Evolutionary conservation across 345 rosid species (phyloP).

Genomic region (Citrus reticulata): DNA sequence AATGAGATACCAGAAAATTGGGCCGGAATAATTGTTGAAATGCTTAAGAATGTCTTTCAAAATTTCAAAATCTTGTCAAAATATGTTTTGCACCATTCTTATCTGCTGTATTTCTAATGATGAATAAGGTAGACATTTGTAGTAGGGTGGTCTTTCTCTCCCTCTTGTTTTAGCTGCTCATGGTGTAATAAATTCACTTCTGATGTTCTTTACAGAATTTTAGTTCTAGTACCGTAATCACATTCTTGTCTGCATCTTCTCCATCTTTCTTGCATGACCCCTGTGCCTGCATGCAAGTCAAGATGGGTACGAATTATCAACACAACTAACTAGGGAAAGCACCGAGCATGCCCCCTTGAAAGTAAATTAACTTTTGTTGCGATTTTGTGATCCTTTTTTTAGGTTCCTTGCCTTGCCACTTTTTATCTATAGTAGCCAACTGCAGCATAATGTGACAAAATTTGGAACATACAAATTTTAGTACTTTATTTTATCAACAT

Average conservation of each 20-base stretch:
- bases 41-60: neutral
- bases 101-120: neutral
- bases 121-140: neutral
- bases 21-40: neutral
- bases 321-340: neutral
- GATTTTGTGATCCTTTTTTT: no score
- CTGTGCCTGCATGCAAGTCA: neutral
- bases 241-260: neutral
- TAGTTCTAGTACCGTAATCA: neutral
- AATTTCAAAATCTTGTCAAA: slow-evolving; percentile 1
- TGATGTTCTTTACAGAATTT: neutral
- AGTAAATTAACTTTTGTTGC: neutral
- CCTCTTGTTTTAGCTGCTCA: neutral
- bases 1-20: neutral
- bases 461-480: neutral
- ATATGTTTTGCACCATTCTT: neutral
- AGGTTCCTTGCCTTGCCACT: neutral
- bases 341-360: neutral
- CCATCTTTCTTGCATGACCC: neutral
- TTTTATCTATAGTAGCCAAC: neutral
- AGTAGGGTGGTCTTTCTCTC: neutral
- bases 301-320: neutral
- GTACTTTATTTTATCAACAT: neutral
- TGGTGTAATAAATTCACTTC: neutral
- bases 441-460: neutral